phyloP scores from a whole-genome alignment of 148 eudicot species.

The Cornus controversa region DNA sequence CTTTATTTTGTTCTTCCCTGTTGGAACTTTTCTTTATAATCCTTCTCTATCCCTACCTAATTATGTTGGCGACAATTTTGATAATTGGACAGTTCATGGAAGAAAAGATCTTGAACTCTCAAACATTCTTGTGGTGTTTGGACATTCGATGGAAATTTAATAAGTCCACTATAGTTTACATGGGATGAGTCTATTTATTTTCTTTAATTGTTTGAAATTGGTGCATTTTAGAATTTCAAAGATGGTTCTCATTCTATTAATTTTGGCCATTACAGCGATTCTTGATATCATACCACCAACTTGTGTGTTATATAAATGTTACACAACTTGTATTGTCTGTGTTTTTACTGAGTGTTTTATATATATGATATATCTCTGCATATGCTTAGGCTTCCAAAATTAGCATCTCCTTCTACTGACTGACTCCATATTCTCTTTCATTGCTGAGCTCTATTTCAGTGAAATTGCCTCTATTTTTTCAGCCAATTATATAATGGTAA shows the following conservation, averaged over 20 bases:
- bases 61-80: neutral
- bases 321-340: neutral
- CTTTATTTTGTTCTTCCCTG: neutral
- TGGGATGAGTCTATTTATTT: neutral
- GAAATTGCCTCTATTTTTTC: neutral
- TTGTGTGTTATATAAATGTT: neutral
- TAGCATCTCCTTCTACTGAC: neutral
- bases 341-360: neutral
- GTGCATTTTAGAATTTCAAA: neutral
- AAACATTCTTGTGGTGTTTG: neutral
- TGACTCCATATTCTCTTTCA: neutral
- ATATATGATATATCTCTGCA: neutral
- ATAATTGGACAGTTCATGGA: neutral
- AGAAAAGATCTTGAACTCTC: neutral
- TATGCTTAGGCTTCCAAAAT: neutral
- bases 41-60: neutral
- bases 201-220: neutral
- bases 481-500: neutral
- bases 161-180: neutral
- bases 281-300: neutral
- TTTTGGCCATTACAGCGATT: neutral
- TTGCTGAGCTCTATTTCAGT: neutral
- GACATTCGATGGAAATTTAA: neutral
- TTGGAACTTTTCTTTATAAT: neutral
- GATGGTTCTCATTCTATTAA: neutral